Base-by-base conservation (phyloP, 495 filamentous ascomycete genomes). In the Parathielavia appendiculata region DNA sequence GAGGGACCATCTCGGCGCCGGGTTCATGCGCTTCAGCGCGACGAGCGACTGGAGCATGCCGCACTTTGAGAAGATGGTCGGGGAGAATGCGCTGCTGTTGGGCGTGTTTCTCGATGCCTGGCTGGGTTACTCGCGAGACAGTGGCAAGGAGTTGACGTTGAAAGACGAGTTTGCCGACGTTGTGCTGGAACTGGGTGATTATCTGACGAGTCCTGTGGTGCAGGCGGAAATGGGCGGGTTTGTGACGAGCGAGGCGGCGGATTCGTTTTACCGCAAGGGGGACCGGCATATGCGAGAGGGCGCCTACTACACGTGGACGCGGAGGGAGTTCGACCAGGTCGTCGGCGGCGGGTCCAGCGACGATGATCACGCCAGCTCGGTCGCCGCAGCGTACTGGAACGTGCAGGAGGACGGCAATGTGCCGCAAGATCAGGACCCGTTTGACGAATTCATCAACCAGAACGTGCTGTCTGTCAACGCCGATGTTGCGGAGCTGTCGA, bases 21-120 rank as follows among this genome's bases (percentile, higher is more conserved):
- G 93, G 5, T 96, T 97, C 66, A 83, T 91, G 49, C 79, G 93
- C 48, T 96, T 96, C 63, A 95, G 90, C 39, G 86, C 96, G 8
- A 97, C 93, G 7, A 74, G 80, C 26, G 87, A 97, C 70, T 98
- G 93, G 93, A 85, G 82, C 54, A 71, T 98, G 41, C 93, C 93
- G 23, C 92, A 96, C 66, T 98, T 98, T 66, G 93, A 98, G 73
- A 98, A 98, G 79, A 96, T 98, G 90, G 82, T 97, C 4, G 92
- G 92, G 56, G 95, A 97, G 67, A 92, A 98, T 63, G 90, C 88
- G 9, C 87, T 97, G 60, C 81, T 98, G 13, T 72, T 98, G 14
- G 81, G 88, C 59, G 81, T 90, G 22, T 98, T 95, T 66, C 78
- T 96, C 7, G 92, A 97, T 66, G 92, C 88, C 0, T 97, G 90